phyloP scores from a whole-genome alignment of 2,329 filamentous ascomycete genomes.

The Penicillium sp. region DNA sequence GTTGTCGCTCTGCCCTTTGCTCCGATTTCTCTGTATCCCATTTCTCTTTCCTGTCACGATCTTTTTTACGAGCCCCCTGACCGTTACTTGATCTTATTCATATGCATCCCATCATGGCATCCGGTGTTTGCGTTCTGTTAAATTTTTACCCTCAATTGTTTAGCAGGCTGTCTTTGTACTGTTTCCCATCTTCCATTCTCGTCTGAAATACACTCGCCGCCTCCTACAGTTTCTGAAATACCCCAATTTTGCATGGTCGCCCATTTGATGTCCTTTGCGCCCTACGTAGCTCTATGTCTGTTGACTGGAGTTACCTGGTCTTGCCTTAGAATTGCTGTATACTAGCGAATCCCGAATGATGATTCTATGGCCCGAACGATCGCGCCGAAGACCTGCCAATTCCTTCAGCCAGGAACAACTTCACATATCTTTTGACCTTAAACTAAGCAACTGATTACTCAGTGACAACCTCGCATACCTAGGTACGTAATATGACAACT shows the following conservation, averaged over 20 bases:
- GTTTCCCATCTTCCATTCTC: constrained; percentile 1
- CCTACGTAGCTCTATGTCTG: constrained; percentile 17
- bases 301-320: constrained; percentile 9
- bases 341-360: constrained; percentile 19
- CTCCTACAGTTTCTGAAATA: constrained; percentile 14
- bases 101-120: constrained; percentile 23
- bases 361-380: background rate
- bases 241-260: constrained; percentile 14
- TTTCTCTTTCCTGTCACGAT: constrained; percentile 15
- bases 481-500: background rate
- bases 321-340: constrained; percentile 31
- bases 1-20: constrained; percentile 5
- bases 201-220: background rate
- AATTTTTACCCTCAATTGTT: constrained; percentile 8
- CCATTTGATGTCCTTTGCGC: constrained; percentile 9
- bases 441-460: background rate
- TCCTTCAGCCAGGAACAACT: background rate
- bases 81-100: constrained; percentile 14
- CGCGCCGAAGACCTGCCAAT: background rate
- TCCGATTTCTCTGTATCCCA: constrained; percentile 1
- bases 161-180: constrained; percentile 2
- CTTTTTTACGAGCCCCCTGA: constrained; percentile 21
- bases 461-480: background rate
- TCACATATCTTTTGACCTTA: background rate
- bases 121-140: constrained; percentile 19